Percentiles rank a stretch among this genome's conserved stretches.
phyloP scores from a whole-genome alignment of 768 basidiomycete species.

The Inosperma sp. region DNA sequence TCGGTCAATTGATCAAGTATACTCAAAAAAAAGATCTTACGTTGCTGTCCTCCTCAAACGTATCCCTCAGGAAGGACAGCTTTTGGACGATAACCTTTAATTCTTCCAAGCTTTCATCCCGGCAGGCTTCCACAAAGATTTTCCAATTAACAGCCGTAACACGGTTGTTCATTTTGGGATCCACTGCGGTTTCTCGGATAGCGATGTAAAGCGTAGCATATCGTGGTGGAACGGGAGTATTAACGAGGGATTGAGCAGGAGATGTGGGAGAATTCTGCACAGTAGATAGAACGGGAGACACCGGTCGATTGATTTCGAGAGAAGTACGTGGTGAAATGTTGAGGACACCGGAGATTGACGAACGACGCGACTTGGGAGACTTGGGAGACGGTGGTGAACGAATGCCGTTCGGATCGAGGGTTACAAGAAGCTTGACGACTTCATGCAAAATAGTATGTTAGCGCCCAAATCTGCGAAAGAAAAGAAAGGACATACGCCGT shows the following conservation, averaged over 20 bases:
- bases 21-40: constrained; percentile 8
- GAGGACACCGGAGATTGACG: neutral
- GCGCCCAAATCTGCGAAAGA: neutral
- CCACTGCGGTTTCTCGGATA: constrained; percentile 6
- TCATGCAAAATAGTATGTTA: neutral
- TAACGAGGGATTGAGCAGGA: neutral
- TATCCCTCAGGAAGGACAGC: constrained; percentile 10
- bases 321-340: neutral
- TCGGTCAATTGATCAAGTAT: neutral
- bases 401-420: constrained; percentile 2
- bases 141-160: constrained; percentile 15
- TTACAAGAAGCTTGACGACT: constrained; percentile 18
- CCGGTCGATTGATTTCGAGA: neutral
- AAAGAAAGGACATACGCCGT: constrained; percentile 8
- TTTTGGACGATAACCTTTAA: constrained; percentile 11
- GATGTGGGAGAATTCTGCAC: neutral
- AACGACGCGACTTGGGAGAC: neutral
- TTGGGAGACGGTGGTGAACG: constrained; percentile 1
- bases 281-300: constrained; percentile 1
- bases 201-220: constrained; percentile 3
- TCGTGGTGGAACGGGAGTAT: neutral
- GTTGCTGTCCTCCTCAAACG: constrained; percentile 10
- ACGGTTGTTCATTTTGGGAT: constrained; percentile 11
- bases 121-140: constrained; percentile 18
- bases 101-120: constrained; percentile 15